Evolutionary conservation across 331 rosid genomes (phyloP).

Genomic region (Erythrophleum ivorense): DNA sequence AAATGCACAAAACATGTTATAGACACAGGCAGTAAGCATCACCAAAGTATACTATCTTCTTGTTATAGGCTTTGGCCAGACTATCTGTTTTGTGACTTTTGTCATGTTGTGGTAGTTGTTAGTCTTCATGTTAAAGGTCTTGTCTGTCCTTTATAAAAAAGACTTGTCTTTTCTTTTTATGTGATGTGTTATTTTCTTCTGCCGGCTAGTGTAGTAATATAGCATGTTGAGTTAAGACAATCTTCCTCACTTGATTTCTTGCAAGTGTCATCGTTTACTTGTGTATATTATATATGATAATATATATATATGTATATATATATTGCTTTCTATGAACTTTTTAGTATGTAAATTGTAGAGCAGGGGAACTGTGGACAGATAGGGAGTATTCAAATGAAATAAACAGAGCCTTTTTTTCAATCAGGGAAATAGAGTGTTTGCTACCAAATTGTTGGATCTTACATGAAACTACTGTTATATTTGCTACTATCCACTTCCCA

Average conservation of each 20-base stretch:
- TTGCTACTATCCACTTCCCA: conserved; percentile 19
- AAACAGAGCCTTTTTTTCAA: not conserved
- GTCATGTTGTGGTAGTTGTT: conserved; percentile 19
- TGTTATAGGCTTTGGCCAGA: conserved; percentile 8
- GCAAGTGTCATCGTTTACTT: conserved; percentile 4
- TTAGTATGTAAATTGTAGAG: conserved; percentile 5
- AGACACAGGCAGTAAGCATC: conserved; percentile 8
- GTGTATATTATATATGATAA: not conserved
- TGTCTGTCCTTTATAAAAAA: not conserved
- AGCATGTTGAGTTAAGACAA: not conserved
- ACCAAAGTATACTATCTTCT: not conserved
- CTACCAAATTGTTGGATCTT: conserved; percentile 7
- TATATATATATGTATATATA: no score
- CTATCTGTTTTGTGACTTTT: conserved; percentile 22
- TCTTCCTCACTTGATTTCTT: conserved; percentile 21
- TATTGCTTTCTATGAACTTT: not conserved
- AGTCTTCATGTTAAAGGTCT: conserved; percentile 19
- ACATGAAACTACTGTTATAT: not conserved
- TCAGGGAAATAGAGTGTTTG: not conserved
- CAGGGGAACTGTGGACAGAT: not conserved
- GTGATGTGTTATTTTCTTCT: not conserved
- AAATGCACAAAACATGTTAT: conserved; percentile 1
- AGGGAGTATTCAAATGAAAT: conserved; percentile 2
- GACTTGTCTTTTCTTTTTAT: not conserved
- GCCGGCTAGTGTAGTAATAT: not conserved